A percentile compares a stretch with the other conserved stretches of the same genome.
These are phyloP conservation scores for Begonia fuchsioides DNA, from an alignment of 306 rosid species.

Conservation along the genomic window DNA sequence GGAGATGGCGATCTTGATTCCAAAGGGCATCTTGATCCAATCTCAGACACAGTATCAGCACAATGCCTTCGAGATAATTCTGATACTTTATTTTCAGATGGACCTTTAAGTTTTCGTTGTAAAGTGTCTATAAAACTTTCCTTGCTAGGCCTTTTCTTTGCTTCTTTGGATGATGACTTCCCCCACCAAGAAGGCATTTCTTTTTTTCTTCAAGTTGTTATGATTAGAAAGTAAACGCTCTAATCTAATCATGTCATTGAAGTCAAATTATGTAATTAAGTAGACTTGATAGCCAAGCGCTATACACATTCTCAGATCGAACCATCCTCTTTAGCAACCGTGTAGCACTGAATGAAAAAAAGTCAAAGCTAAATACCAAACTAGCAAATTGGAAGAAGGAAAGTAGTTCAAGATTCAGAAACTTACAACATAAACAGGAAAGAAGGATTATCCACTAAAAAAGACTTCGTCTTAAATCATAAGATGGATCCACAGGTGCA, in stretches of 20 bases:
- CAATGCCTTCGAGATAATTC: conserved; percentile 47
- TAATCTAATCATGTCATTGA: conserved; percentile 7
- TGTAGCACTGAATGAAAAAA: neutral
- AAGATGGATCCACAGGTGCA: too few relatives aligned
- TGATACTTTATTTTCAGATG: conserved; percentile 66
- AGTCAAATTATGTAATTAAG: conserved; percentile 1
- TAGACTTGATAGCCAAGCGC: neutral
- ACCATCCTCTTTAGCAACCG: conserved; percentile 7
- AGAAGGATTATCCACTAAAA: too few relatives aligned
- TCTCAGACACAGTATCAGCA: conserved; percentile 80
- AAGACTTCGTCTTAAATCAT: too few relatives aligned
- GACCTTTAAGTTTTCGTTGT: conserved; percentile 54
- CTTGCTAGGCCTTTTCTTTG: conserved; percentile 65
- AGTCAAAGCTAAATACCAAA: too few relatives aligned
- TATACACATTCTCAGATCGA: neutral
- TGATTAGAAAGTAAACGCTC: neutral
- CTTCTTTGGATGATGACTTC: conserved; percentile 73
- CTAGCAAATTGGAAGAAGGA: too few relatives aligned
- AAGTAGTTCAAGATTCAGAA: too few relatives aligned
- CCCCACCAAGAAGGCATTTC: conserved; percentile 92
- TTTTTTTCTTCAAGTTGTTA: conserved; percentile 9
- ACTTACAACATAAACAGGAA: too few relatives aligned
- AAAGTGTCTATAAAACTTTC: conserved; percentile 75
- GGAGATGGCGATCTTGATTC: conserved; percentile 89
- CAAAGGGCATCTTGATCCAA: conserved; percentile 53